Evolutionary conservation across 2,329 filamentous ascomycete species (phyloP), one percentile per base, ranked within the genome.

Genomic region (Fusarium cyanostomum): DNA sequence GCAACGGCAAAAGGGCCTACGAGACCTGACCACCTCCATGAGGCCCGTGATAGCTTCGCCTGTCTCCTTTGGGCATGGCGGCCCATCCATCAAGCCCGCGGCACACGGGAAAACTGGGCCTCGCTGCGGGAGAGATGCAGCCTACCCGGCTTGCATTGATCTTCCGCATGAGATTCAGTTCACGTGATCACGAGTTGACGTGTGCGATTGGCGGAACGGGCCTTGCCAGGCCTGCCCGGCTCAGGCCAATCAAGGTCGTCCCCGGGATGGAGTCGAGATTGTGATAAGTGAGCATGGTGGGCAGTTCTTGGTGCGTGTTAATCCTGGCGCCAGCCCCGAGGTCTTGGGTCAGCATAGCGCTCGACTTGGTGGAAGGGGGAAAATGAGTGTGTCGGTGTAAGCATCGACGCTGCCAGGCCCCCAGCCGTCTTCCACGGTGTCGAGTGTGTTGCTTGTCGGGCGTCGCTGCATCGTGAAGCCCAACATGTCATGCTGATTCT

Each of bases 151-250:
- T 68, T 69, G 66, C 71, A 72, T 69, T 73, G 69, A 64, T 72
- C 51, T 66, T 67, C 71, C 73, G 74, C 74, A 78, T 78, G 68
- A 71, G 66, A 24, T 37, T 26, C 26, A 24, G 27, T 59, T 77
- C 75, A 78, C 73, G 75, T 78, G 75, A 78, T 16, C 44, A 13
- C 30, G 18, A 24, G 46, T 66, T 51, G 64, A 75, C 73, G 75
- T 71, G 73, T 72, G 74, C 73, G 73, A 76, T 77, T 75, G 72
- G 75, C 75, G 75, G 75, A 74, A 68, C 74, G 75, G 68, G 66
- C 74, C 72, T 72, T 75, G 65, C 65, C 74, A 75, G 68, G 66
- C 74, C 72, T 75, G 65, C 64, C 62, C 71, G 63, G 56, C 56
- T 60, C 39, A 62, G 41, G 50, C 70, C 69, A 73, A 69, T 71